phyloP scores from a whole-genome alignment of 2,329 filamentous ascomycete species.

The Aspergillus spinulosporus region DNA sequence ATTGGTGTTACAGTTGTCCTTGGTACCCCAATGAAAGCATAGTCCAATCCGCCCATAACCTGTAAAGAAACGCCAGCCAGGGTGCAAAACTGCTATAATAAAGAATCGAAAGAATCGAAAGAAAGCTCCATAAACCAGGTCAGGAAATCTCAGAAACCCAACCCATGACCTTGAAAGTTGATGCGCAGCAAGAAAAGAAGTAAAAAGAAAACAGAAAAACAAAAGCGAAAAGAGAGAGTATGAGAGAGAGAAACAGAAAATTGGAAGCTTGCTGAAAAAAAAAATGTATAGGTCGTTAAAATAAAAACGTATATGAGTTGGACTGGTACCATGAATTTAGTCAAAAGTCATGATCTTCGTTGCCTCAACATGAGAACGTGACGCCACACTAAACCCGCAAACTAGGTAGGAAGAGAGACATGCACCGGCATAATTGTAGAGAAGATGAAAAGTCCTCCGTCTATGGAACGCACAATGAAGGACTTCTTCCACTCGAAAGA shows the following conservation, averaged over 20 bases:
- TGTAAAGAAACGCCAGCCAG: not conserved
- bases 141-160: not conserved
- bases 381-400: conserved; percentile 28
- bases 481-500: conserved; percentile 16
- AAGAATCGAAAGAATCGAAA: not conserved
- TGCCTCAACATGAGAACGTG: conserved; percentile 41
- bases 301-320: conserved; percentile 13
- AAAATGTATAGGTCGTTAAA: conserved; percentile 12
- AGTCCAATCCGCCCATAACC: not conserved
- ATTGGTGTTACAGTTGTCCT: not conserved
- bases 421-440: conserved; percentile 26
- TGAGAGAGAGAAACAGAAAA: not conserved
- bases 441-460: conserved; percentile 26
- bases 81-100: not conserved
- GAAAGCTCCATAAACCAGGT: not conserved
- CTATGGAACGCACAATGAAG: conserved; percentile 22
- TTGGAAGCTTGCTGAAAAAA: not conserved
- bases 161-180: not conserved
- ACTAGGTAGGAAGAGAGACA: conserved; percentile 24
- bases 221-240: too few relatives aligned
- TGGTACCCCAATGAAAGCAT: not conserved
- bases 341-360: conserved; percentile 40
- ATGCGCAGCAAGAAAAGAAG: not conserved
- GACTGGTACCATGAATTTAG: conserved; percentile 18
- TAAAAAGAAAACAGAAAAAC: too few relatives aligned